A percentile compares a stretch with the other conserved stretches of the same genome.
phyloP scores from a whole-genome alignment of 179 eudicot species.

The Carnegiea gigantea region DNA sequence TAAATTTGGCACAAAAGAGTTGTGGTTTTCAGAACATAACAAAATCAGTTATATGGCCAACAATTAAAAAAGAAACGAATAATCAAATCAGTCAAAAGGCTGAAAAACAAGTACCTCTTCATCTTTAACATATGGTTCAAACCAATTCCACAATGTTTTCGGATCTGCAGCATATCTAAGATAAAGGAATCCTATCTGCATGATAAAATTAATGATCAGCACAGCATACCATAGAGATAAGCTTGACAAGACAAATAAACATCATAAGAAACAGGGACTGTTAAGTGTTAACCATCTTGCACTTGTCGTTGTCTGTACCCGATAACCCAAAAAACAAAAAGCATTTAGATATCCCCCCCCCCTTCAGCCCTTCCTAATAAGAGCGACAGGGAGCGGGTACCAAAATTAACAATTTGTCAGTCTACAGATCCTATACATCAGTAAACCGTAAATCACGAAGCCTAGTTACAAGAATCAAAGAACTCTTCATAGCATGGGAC shows the following conservation, averaged over 20 bases:
- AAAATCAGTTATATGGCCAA: not conserved
- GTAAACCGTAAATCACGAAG: not conserved
- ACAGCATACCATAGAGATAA: not conserved
- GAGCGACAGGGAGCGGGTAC: not conserved
- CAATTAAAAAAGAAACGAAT: not conserved
- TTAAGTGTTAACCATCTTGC: not conserved
- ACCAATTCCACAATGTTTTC: slow-evolving; percentile 92
- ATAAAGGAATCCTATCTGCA: slow-evolving; percentile 93
- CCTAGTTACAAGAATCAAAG: not conserved
- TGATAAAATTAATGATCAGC: slow-evolving; percentile 20
- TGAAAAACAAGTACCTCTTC: slow-evolving; percentile 68
- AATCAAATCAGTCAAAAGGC: slow-evolving; percentile 9
- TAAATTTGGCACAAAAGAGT: not conserved
- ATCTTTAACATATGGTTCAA: slow-evolving; percentile 84
- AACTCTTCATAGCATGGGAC: not conserved
- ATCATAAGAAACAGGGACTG: not conserved
- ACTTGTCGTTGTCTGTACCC: not conserved
- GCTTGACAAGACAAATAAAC: not conserved
- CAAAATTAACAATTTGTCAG: not conserved
- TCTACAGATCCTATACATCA: not conserved
- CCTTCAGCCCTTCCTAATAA: not conserved
- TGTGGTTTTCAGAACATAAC: not conserved
- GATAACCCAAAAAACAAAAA: not conserved
- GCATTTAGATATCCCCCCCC: not conserved
- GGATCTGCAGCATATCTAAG: slow-evolving; percentile 93